These are phyloP conservation scores for Sindora glabra DNA, from an alignment of 306 rosid species.

Conservation along the genomic window DNA sequence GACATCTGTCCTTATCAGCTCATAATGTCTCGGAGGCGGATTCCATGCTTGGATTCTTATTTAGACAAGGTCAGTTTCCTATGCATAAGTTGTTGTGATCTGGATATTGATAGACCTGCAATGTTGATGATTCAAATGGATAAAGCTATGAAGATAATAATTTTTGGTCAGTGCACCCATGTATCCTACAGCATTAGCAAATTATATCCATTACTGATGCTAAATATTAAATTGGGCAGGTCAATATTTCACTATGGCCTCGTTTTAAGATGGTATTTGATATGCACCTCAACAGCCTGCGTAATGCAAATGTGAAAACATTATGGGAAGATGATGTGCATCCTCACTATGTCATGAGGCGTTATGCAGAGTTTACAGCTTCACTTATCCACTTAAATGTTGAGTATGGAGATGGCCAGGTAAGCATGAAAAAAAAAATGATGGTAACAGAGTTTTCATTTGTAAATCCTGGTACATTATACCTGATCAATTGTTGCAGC, in stretches of 20 bases:
- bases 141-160: too few relatives aligned
- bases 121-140: too few relatives aligned
- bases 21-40: slow-evolving; percentile 84
- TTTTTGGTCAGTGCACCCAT: too few relatives aligned
- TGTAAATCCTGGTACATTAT: slow-evolving; percentile 9
- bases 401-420: slow-evolving; percentile 95
- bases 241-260: slow-evolving; percentile 92
- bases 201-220: background rate
- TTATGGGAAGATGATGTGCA: slow-evolving; percentile 99
- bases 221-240: slow-evolving; percentile 42
- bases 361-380: slow-evolving; percentile 96
- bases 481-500: slow-evolving; percentile 43
- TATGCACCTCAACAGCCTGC: slow-evolving; percentile 87
- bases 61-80: slow-evolving; percentile 68
- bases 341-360: slow-evolving; percentile 97
- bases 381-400: slow-evolving; percentile 84
- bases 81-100: too few relatives aligned
- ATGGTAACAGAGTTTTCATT: background rate
- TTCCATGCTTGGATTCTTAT: slow-evolving; percentile 95
- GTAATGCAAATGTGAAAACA: slow-evolving; percentile 75
- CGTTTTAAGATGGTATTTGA: slow-evolving; percentile 97
- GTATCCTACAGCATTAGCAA: too few relatives aligned
- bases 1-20: slow-evolving; percentile 48
- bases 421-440: slow-evolving; percentile 23
- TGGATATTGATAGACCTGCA: too few relatives aligned